Evolutionary conservation across 2,329 filamentous ascomycete genomes (phyloP).

Genomic region (Calonectria leucothoes): DNA sequence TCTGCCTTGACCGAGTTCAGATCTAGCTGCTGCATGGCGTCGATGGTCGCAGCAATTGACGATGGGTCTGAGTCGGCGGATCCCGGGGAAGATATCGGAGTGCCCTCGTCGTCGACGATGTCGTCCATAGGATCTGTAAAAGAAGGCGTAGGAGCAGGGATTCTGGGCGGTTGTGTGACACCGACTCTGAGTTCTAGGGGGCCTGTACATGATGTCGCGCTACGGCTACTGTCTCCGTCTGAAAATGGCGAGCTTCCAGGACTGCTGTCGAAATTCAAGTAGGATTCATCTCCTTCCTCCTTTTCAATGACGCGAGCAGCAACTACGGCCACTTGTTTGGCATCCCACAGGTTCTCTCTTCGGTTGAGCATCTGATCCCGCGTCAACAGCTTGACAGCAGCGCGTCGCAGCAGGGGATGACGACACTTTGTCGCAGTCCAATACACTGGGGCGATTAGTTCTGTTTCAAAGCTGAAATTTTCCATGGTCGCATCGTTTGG

Average conservation of each 20-base stretch:
- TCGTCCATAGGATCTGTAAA: conserved; percentile 35
- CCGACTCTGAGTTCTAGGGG: conserved; percentile 23
- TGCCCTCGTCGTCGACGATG: neutral
- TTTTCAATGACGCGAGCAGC: conserved; percentile 50
- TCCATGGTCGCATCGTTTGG: conserved; percentile 25
- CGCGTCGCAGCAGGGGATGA: conserved; percentile 53
- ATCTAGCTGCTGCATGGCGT: conserved; percentile 31
- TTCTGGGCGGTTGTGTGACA: conserved; percentile 16
- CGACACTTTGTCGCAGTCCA: conserved; percentile 54
- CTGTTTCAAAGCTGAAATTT: conserved; percentile 56
- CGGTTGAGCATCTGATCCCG: conserved; percentile 45
- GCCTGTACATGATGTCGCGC: neutral
- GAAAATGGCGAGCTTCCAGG: neutral
- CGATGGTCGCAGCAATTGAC: conserved; percentile 25
- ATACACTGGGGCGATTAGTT: conserved; percentile 55
- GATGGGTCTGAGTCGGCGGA: conserved; percentile 19
- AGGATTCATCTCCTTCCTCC: conserved; percentile 43
- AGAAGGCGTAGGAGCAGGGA: conserved; percentile 13
- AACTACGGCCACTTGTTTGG: conserved; percentile 45
- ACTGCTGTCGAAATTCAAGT: neutral
- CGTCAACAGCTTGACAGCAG: conserved; percentile 51
- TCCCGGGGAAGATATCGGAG: conserved; percentile 15
- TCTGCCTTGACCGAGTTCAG: conserved; percentile 11
- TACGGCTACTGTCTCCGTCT: neutral
- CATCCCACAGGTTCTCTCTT: conserved; percentile 55